Evolutionary conservation across 2,329 filamentous ascomycete genomes (phyloP).

Genomic region (Corynespora cassiicola): DNA sequence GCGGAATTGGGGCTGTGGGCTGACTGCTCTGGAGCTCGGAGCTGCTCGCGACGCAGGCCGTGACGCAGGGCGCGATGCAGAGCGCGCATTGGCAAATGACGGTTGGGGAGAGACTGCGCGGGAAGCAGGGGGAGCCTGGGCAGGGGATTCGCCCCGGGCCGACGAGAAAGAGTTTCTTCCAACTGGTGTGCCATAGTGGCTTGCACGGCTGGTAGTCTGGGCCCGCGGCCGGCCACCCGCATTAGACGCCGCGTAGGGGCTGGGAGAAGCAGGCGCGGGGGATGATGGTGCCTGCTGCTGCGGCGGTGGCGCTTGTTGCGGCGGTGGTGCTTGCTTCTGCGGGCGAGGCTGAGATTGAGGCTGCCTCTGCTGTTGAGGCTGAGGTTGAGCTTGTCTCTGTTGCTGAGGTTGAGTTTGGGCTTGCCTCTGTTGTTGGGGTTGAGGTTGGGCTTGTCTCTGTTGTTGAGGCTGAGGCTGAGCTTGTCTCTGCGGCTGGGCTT

Average conservation of each 20-base stretch:
- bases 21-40: slow-evolving; percentile 51
- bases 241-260: slow-evolving; percentile 61
- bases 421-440: too few relatives aligned
- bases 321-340: slow-evolving; percentile 6
- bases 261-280: too few relatives aligned
- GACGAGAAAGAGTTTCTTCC: slow-evolving; percentile 45
- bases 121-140: slow-evolving; percentile 6
- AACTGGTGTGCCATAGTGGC: slow-evolving; percentile 40
- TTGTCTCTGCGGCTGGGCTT: slow-evolving; percentile 52
- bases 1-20: slow-evolving; percentile 60
- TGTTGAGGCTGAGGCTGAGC: slow-evolving; percentile 18
- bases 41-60: slow-evolving; percentile 40
- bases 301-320: slow-evolving; percentile 8
- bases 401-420: too few relatives aligned
- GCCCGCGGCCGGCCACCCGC: slow-evolving; percentile 38
- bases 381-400: slow-evolving; percentile 44
- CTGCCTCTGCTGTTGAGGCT: slow-evolving; percentile 17
- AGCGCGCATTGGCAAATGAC: slow-evolving; percentile 33
- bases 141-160: slow-evolving; percentile 45
- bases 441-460: slow-evolving; percentile 19
- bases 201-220: slow-evolving; percentile 49
- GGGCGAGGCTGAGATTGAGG: slow-evolving; percentile 14
- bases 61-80: slow-evolving; percentile 36
- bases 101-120: slow-evolving; percentile 45
- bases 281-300: slow-evolving; percentile 15